Evolutionary conservation across 495 filamentous ascomycete genomes (phyloP).

Genomic region (Daldinia vernicosa): DNA sequence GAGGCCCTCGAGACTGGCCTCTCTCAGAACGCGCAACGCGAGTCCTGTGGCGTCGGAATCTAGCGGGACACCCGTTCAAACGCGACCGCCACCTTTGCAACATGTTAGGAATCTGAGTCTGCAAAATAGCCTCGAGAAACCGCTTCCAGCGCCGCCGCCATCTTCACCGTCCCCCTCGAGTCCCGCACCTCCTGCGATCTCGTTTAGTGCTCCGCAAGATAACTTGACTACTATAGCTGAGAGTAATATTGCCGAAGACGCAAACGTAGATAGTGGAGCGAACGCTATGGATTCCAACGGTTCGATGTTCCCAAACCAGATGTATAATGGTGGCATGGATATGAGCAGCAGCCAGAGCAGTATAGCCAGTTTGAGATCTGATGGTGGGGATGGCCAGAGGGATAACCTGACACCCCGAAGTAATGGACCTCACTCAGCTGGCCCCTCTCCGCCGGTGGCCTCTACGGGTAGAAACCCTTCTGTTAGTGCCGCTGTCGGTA

Average conservation of each 20-base stretch:
- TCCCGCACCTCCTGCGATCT: constrained; percentile 46
- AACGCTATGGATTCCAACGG: constrained; percentile 69
- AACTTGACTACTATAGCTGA: constrained; percentile 43
- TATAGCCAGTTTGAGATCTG: constrained; percentile 52
- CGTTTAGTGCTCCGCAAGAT: not conserved
- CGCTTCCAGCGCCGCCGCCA: constrained; percentile 59
- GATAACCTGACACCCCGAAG: constrained; percentile 61
- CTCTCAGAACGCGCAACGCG: constrained; percentile 39
- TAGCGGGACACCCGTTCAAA: constrained; percentile 43
- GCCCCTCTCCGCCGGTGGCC: constrained; percentile 52
- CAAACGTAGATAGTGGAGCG: constrained; percentile 54
- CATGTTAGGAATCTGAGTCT: constrained; percentile 62
- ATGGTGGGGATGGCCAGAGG: constrained; percentile 56
- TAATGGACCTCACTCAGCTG: constrained; percentile 62
- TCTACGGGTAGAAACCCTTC: constrained; percentile 50
- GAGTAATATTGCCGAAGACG: constrained; percentile 35
- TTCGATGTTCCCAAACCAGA: constrained; percentile 57
- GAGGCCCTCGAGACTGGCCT: constrained; percentile 46
- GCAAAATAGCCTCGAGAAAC: constrained; percentile 61
- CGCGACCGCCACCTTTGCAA: constrained; percentile 42
- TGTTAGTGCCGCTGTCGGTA: constrained; percentile 61
- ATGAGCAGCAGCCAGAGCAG: constrained; percentile 68
- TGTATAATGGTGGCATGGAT: constrained; percentile 49
- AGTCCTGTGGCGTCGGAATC: constrained; percentile 35
- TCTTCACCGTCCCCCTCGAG: constrained; percentile 50